Conservation (phyloP, 192 early-diverging fungal genomes). For the Rhizophagus clarus region DNA sequence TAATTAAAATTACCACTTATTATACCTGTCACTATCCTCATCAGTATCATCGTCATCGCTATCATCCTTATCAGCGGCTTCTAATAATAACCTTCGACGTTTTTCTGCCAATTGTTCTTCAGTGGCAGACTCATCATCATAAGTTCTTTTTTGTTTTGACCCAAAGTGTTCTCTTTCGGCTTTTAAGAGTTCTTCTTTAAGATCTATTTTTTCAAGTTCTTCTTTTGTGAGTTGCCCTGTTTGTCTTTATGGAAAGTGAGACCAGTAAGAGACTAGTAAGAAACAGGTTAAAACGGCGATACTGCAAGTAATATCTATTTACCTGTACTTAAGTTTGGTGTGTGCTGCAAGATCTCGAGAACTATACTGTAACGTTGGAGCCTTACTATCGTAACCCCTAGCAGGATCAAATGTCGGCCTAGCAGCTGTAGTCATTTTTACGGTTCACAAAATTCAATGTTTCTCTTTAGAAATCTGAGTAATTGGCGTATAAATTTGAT, state of each 20-base stretch:
- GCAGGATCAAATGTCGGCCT: conserved; percentile 80
- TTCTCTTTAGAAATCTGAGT: too few species aligned
- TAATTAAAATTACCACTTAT: background rate
- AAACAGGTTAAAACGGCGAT: background rate
- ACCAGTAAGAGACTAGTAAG: background rate
- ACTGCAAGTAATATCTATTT: conserved; percentile 9
- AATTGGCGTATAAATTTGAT: too few species aligned
- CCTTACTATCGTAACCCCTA: conserved; percentile 63
- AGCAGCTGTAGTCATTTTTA: conserved; percentile 48
- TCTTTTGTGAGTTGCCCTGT: conserved; percentile 63
- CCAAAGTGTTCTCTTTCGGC: conserved; percentile 70
- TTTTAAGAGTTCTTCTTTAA: conserved; percentile 65
- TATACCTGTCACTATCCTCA: conserved; percentile 42
- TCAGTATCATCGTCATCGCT: conserved; percentile 58
- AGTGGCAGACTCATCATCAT: background rate
- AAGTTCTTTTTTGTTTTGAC: background rate
- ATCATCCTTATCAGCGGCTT: conserved; percentile 63
- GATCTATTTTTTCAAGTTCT: conserved; percentile 62
- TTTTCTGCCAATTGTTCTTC: conserved; percentile 36
- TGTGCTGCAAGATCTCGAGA: conserved; percentile 74
- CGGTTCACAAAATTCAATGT: too few species aligned
- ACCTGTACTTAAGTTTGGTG: conserved; percentile 77
- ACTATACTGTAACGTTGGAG: conserved; percentile 64
- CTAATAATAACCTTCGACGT: conserved; percentile 44
- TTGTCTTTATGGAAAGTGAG: conserved; percentile 48